Base-by-base conservation (phyloP, 306 rosid genomes). In the Ziziphus jujuba region DNA sequence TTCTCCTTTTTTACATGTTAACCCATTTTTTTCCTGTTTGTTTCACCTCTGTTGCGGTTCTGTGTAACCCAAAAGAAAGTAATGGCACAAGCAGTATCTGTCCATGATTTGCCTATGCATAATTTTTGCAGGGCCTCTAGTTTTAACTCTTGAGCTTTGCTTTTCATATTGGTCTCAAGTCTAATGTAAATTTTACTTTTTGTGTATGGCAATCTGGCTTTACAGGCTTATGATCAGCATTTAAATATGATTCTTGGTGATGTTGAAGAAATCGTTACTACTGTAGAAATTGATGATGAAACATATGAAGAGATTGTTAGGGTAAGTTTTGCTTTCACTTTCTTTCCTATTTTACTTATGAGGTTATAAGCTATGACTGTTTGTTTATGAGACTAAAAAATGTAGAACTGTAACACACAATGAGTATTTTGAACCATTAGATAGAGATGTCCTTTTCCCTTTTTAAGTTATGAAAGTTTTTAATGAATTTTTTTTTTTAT, bases 171-270 rank as follows among this genome's bases (percentile, higher is more conserved):
- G 11, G 12, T 40, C 15, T 40, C 12, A 40, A 40, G 14, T 40
- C 45, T 40, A 40, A 40, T 40, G 15, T 40, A 40, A 12, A 40
- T 40, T n/a, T 40, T 40, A 8, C 13, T 40, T 40, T 40, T 40
- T 40, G 45, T 40, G 45, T 2, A 40, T 40, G 45, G 15, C 10
- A 40, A 10, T 40, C 45, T 40, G 45, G 45, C 49, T 67, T 74
- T 87, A 79, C 88, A 95, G 99, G 99, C 99, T 49, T 95, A 95
- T 76, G 99, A 95, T 85, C 99, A 95, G 67, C 99, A 95, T 81
- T 89, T 95, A 58, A 95, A 95, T 80, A 95, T 95, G 99, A 95
- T 95, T 81, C 99, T 95, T n/a, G 99, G 99, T 40, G 99, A 95
- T 78, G 99, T 95, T 23, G 99, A 95, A 73, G 99, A 95, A 82